Evolutionary conservation across 352 stramenopile genomes (phyloP).

Genomic region (Aphanomyces stellatus): DNA sequence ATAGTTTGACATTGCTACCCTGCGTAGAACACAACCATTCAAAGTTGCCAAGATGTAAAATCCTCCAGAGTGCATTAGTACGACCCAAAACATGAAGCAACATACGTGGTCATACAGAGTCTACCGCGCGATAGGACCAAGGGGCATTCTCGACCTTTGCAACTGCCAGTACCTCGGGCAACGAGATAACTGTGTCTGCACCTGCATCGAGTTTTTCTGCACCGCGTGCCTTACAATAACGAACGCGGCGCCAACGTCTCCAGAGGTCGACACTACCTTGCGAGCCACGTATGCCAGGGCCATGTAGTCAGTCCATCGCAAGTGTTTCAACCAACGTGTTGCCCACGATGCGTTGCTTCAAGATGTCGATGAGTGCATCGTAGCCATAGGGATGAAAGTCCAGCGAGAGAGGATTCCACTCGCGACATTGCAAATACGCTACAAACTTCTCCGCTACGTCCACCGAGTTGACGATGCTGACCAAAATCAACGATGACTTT

Average conservation of each 20-base stretch:
- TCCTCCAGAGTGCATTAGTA: too few relatives aligned
- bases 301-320: constrained; percentile 51
- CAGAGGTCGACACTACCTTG: constrained; percentile 66
- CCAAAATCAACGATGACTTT: constrained; percentile 53
- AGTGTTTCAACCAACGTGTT: constrained; percentile 33
- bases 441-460: constrained; percentile 76
- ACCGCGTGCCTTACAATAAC: constrained; percentile 65
- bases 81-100: too few relatives aligned
- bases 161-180: constrained; percentile 66
- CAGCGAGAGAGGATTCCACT: constrained; percentile 50
- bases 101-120: constrained; percentile 69
- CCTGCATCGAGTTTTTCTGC: constrained; percentile 37
- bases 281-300: constrained; percentile 67
- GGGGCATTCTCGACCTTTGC: constrained; percentile 66
- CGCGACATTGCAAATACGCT: constrained; percentile 39
- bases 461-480: constrained; percentile 77
- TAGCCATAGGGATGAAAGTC: constrained; percentile 76
- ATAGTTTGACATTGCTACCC: too few relatives aligned
- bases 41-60: too few relatives aligned
- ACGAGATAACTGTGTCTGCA: constrained; percentile 31
- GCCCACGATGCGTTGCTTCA: constrained; percentile 54
- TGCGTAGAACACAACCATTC: too few relatives aligned
- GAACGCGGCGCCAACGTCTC: constrained; percentile 64
- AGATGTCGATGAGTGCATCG: constrained; percentile 67
- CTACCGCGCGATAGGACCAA: constrained; percentile 41